Evolutionary conservation across 192 early-diverging fungal species (phyloP), one percentile per base, ranked within the genome.

Genomic region (Linnemannia elongata): DNA sequence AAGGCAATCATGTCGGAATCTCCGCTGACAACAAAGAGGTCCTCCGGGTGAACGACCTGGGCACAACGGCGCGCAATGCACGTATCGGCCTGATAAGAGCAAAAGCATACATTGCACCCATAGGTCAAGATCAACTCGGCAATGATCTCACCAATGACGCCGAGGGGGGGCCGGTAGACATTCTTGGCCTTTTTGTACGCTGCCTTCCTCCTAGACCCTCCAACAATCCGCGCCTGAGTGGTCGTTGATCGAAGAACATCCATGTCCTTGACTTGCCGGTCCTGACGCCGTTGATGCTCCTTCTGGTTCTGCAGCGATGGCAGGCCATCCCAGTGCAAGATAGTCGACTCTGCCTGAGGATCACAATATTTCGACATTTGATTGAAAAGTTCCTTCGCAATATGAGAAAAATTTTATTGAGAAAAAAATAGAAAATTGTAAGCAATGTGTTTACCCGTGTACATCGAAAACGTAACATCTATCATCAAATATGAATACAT

Each of bases 401-500:
- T 60, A 60, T 60, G 55, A 24, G 55, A 3, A 60, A 60, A 60
- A 0, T 27, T n/a, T 6, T 27, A 60, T 27, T 27, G 55, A 27
- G 6, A 60, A 60, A 60, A 27, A 27, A 27, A 27, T n/a, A 4
- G 5, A 24, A 54, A 54, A 54, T 54, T 22, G 52, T 54, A 54
- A 54, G 52, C 52, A 54, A 24, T 54, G 52, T 54, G 52, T 9
- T 60, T 60, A n/a, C 55, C 6, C n/a, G 55, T 60, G 55, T 30
- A 60, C 55, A 24, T 60, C 55, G n/a, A 60, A 60, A n/a, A n/a
- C 55, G 24, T 27, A 60, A 27, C 9, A 27, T 27, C n/a, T 60
- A 60, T 60, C n/a, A n/a, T n/a, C n/a, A 60, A 60, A 60, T 60
- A 60, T 60, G n/a, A 60, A 60, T 27, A n/a, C 55, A 60, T 60